Evolutionary conservation across 805 yeast species (phyloP).

Genomic region (Lachancea nothofagi): DNA sequence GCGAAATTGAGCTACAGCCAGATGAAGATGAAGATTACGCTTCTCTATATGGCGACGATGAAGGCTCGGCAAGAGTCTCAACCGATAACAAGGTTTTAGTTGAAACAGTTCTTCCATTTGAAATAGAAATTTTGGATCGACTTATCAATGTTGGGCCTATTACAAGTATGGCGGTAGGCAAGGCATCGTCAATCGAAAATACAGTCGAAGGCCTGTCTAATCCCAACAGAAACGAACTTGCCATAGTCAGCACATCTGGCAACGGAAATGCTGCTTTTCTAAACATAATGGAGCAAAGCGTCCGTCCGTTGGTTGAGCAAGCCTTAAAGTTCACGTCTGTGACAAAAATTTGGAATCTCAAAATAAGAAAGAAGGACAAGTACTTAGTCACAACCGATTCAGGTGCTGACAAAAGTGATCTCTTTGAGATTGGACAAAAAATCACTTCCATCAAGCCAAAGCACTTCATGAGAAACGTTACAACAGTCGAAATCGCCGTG

Average conservation of each 20-base stretch:
- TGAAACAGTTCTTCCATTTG: slow-evolving; percentile 30
- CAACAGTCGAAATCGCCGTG: slow-evolving; percentile 64
- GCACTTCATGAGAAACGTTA: slow-evolving; percentile 56
- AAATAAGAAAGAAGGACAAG: slow-evolving; percentile 40
- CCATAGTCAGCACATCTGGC: slow-evolving; percentile 69
- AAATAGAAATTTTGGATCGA: slow-evolving; percentile 46
- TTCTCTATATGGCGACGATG: slow-evolving; percentile 26
- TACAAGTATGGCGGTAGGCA: slow-evolving; percentile 60
- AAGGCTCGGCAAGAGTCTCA: slow-evolving; percentile 7
- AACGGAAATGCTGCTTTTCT: slow-evolving; percentile 49
- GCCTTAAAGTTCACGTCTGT: slow-evolving; percentile 69
- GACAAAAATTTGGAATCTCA: slow-evolving; percentile 69
- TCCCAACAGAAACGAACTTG: slow-evolving; percentile 61
- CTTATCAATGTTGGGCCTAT: slow-evolving; percentile 69
- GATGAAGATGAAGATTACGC: slow-evolving; percentile 36
- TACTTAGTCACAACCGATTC: slow-evolving; percentile 70
- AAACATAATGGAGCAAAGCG: slow-evolving; percentile 58
- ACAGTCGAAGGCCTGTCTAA: slow-evolving; percentile 58
- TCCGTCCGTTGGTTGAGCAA: slow-evolving; percentile 62
- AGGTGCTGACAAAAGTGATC: slow-evolving; percentile 56
- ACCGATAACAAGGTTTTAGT: slow-evolving; percentile 13
- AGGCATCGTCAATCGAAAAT: slow-evolving; percentile 44
- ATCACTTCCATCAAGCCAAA: slow-evolving; percentile 57
- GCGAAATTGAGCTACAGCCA: slow-evolving; percentile 32
- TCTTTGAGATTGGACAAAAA: slow-evolving; percentile 56